Conservation (phyloP, 805 yeast genomes). For the Myxozyma mucilagina region DNA sequence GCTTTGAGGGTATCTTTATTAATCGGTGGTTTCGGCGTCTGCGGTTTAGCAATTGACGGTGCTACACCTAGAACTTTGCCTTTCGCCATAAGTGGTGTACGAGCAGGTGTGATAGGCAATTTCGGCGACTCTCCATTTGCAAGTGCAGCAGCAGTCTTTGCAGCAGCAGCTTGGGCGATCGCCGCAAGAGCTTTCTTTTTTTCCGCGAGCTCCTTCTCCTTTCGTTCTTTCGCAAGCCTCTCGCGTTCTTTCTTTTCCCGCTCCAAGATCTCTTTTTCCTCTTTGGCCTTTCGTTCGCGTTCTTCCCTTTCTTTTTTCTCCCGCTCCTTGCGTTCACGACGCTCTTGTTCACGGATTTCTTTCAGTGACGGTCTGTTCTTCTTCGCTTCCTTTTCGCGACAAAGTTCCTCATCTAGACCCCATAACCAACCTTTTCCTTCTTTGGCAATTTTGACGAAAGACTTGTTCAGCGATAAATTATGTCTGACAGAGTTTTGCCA, state of each 20-base stretch:
- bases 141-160: slow-evolving; percentile 12
- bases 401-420: slow-evolving; percentile 85
- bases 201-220: slow-evolving; percentile 34
- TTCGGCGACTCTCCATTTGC: slow-evolving; percentile 1
- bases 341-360: slow-evolving; percentile 63
- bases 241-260: slow-evolving; percentile 31
- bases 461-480: slow-evolving; percentile 80
- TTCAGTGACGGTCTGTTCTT: slow-evolving; percentile 54
- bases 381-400: slow-evolving; percentile 76
- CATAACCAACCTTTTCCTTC: slow-evolving; percentile 95
- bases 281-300: slow-evolving; percentile 45
- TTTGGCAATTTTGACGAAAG: slow-evolving; percentile 75
- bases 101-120: neutral
- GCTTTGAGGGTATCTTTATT: slow-evolving; percentile 66
- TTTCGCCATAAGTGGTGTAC: neutral
- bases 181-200: slow-evolving; percentile 23
- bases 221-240: slow-evolving; percentile 21
- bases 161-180: slow-evolving; percentile 27
- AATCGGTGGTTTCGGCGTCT: slow-evolving; percentile 19
- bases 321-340: slow-evolving; percentile 44
- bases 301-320: slow-evolving; percentile 35
- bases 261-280: slow-evolving; percentile 33
- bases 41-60: slow-evolving; percentile 23
- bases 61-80: slow-evolving; percentile 18
- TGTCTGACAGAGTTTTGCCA: slow-evolving; percentile 97